Conservation (phyloP, 2,329 filamentous ascomycete species). For the Leptographium flavum region DNA sequence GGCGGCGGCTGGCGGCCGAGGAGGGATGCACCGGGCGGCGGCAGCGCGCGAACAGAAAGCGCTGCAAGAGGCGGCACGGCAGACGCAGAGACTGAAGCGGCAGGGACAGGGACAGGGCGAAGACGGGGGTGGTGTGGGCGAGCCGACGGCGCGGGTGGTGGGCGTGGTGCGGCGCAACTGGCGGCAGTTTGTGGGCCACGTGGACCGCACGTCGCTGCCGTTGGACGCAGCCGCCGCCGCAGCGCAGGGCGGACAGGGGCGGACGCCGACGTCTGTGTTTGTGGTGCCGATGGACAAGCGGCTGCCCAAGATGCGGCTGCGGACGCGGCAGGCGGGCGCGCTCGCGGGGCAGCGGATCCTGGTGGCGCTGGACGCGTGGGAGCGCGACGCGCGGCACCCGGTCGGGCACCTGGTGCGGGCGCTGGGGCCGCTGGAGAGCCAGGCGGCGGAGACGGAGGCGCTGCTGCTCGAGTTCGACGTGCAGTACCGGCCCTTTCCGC, state of each 20-base stretch:
- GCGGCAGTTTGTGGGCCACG: slow-evolving; percentile 93
- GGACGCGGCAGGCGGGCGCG: slow-evolving; percentile 79
- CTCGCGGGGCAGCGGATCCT: slow-evolving; percentile 83
- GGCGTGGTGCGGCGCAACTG: slow-evolving; percentile 92
- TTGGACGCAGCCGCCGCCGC: not conserved
- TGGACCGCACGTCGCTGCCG: slow-evolving; percentile 67
- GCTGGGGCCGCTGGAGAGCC: slow-evolving; percentile 84
- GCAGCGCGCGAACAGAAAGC: slow-evolving; percentile 52
- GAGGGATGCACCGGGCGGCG: not conserved
- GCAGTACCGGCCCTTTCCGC: slow-evolving; percentile 93
- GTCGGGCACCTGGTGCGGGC: slow-evolving; percentile 89
- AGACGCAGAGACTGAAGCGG: slow-evolving; percentile 74
- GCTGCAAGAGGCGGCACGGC: slow-evolving; percentile 81
- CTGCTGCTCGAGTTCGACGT: slow-evolving; percentile 91
- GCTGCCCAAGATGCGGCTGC: slow-evolving; percentile 87
- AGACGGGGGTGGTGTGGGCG: slow-evolving; percentile 61
- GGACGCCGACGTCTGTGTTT: slow-evolving; percentile 85
- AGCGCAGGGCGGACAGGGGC: slow-evolving; percentile 51
- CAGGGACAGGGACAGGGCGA: slow-evolving; percentile 52
- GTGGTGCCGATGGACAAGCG: slow-evolving; percentile 96
- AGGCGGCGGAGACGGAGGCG: slow-evolving; percentile 94
- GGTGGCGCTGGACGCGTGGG: slow-evolving; percentile 91
- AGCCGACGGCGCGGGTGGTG: slow-evolving; percentile 85
- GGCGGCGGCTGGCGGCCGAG: not conserved
- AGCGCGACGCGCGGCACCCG: slow-evolving; percentile 82